A percentile compares a stretch with the other conserved stretches of the same genome.
Conservation (phyloP, 208 protist genomes). For the Leishmania arabica region DNA sequence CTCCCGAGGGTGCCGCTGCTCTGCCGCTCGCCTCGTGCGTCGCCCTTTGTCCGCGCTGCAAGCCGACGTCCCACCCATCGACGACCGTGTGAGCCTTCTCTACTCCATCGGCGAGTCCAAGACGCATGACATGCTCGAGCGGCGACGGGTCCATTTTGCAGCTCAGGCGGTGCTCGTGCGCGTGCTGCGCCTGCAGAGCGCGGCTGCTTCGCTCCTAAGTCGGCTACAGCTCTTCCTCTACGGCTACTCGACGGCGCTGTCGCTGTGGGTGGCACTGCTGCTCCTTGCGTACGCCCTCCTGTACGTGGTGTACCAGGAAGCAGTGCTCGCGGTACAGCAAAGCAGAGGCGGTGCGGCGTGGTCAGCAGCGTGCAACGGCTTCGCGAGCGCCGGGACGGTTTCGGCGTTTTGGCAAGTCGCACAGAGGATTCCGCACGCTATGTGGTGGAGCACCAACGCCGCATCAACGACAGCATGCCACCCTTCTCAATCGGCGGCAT, state of each 20-base stretch:
- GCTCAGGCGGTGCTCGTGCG: constrained; percentile 47
- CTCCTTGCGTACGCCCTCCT: constrained; percentile 24
- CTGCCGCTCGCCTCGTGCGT: constrained; percentile 8
- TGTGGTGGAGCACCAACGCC: not conserved
- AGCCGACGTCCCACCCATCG: constrained; percentile 21
- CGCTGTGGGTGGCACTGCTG: constrained; percentile 29
- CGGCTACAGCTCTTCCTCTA: constrained; percentile 40
- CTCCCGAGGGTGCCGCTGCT: not conserved
- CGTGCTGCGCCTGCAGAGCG: constrained; percentile 50
- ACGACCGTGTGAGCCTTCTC: constrained; percentile 38
- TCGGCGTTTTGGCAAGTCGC: not conserved
- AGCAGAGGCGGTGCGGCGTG: not conserved
- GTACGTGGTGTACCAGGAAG: constrained; percentile 18
- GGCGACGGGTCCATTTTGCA: constrained; percentile 35
- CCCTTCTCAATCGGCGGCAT: not conserved
- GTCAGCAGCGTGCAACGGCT: not conserved
- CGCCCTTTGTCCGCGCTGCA: constrained; percentile 7
- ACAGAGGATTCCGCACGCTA: not conserved
- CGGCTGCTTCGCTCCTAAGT: constrained; percentile 39
- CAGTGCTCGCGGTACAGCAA: constrained; percentile 8
- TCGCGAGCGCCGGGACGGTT: not conserved
- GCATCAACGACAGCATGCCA: not conserved
- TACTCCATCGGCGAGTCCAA: constrained; percentile 49
- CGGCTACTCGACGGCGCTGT: constrained; percentile 58
- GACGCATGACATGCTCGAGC: constrained; percentile 42